These are phyloP conservation scores for Elsinoe batatas DNA, from an alignment of 2,329 filamentous ascomycete genomes.

Conservation along the genomic window DNA sequence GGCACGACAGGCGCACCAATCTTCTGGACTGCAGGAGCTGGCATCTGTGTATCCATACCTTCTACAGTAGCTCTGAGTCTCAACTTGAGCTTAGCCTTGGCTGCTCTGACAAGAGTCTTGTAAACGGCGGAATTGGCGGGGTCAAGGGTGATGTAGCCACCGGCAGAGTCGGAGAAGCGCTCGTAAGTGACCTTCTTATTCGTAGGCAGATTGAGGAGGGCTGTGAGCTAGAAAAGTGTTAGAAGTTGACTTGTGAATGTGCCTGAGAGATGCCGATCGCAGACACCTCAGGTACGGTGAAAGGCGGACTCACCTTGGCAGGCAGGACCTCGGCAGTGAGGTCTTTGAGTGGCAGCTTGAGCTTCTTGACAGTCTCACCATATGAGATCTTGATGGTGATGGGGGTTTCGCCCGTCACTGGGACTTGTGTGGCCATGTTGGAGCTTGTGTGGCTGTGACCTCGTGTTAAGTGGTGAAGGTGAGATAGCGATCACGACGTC, in stretches of 20 bases:
- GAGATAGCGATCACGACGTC: neutral
- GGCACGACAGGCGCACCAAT: slow-evolving; percentile 17
- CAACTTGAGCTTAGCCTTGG: slow-evolving; percentile 96
- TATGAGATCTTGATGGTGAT: slow-evolving; percentile 80
- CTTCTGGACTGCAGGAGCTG: slow-evolving; percentile 12
- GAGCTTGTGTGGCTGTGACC: neutral
- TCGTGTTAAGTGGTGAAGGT: neutral
- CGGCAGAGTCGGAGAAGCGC: slow-evolving; percentile 90
- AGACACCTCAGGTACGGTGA: slow-evolving; percentile 1
- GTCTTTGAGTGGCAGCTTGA: slow-evolving; percentile 83
- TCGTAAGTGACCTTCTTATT: slow-evolving; percentile 62
- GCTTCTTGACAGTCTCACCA: slow-evolving; percentile 65
- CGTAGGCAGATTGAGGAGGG: slow-evolving; percentile 54
- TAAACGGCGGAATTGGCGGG: slow-evolving; percentile 70
- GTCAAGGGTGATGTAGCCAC: slow-evolving; percentile 69
- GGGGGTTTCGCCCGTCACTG: slow-evolving; percentile 55
- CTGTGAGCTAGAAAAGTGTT: slow-evolving; percentile 50
- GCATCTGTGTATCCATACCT: slow-evolving; percentile 1
- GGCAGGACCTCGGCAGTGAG: slow-evolving; percentile 65
- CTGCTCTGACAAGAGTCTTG: slow-evolving; percentile 92
- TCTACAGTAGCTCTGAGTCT: slow-evolving; percentile 53
- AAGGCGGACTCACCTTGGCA: slow-evolving; percentile 59
- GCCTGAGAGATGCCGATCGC: slow-evolving; percentile 17
- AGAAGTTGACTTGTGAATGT: slow-evolving; percentile 16
- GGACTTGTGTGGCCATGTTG: slow-evolving; percentile 34